Evolutionary conservation across 768 basidiomycete genomes (phyloP), one percentile per base, ranked within the genome.

Genomic region (Tricholoma sp.): DNA sequence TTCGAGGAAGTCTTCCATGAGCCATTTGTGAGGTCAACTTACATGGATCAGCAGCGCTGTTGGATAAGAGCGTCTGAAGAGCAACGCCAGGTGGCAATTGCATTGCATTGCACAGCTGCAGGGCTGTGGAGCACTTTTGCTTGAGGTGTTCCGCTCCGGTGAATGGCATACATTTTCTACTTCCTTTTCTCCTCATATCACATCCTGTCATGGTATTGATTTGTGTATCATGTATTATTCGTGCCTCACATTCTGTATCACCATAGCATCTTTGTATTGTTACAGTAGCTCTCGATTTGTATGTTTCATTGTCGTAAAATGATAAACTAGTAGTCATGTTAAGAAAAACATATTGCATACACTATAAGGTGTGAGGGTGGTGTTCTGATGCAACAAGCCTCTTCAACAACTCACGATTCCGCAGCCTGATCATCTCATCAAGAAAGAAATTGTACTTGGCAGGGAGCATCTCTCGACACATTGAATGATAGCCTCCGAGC

Each of bases 391-490:
- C 56, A 24, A 35, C 52, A n/a, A 68, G 54, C 34, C 55, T 57
- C 18, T 58, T 51, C 16, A 67, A 14, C 7, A 61, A 27, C 18
- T 66, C 58, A 21, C 55, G 12, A 29, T 76, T 76, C 1, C 52
- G 46, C 0, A 60, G 50, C 21, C 65, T 34, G 22, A 76, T 71
- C 72, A 75, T 72, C 52, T 75, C 68, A 57, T 75, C 70, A 0
- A 76, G 57, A 50, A 74, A 75, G 29, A 74, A 74, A 39, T 73
- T 61, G 22, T 67, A 73, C 60, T 66, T 65, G 1, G 56, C 59
- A 3, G 61, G 58, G n/a, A 66, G 54, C 73, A 76, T 76, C 63
- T 50, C 50, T 3, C 66, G 27, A 21, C 65, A 66, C 0, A 75
- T 74, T 0, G 69, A 55, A 10, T 65, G 64, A 52, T 70, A 74